Evolutionary conservation across 805 yeast species (phyloP).

Genomic region (Candida tibetensis): DNA sequence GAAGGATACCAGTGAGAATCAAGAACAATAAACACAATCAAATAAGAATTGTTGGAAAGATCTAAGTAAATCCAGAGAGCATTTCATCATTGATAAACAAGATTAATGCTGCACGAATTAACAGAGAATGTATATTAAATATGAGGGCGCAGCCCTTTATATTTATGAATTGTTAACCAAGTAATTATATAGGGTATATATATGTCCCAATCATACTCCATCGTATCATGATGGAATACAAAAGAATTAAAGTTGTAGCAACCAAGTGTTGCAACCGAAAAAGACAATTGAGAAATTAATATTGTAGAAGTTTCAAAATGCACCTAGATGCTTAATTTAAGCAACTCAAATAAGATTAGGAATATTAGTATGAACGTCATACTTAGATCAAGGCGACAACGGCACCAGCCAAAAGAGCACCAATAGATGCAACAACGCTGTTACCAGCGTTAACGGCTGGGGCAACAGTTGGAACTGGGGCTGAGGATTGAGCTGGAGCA

Average conservation of each 20-base stretch:
- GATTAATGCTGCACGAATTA: background rate
- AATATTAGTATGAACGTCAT: slow-evolving; percentile 1
- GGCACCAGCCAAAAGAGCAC: slow-evolving; percentile 10
- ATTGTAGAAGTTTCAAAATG: background rate
- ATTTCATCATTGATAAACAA: background rate
- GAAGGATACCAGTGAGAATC: too few relatives aligned
- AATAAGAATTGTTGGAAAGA: too few relatives aligned
- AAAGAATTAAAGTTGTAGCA: background rate
- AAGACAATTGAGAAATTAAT: slow-evolving; percentile 1
- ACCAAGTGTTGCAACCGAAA: slow-evolving; percentile 2
- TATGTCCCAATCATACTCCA: background rate
- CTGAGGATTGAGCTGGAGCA: background rate
- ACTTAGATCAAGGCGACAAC: slow-evolving; percentile 11
- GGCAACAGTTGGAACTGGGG: slow-evolving; percentile 9
- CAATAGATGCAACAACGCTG: slow-evolving; percentile 7
- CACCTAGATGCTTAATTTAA: slow-evolving; percentile 4
- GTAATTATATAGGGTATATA: slow-evolving; percentile 1
- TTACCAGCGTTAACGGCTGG: slow-evolving; percentile 9
- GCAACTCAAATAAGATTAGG: background rate
- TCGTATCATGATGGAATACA: slow-evolving; percentile 1
- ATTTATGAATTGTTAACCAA: background rate
- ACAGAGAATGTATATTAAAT: background rate
- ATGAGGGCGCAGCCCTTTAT: background rate
- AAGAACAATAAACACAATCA: too few relatives aligned
- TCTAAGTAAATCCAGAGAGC: background rate